Evolutionary conservation across 192 early-diverging fungal genomes (phyloP), one percentile per base, ranked within the genome.

Genomic region (Coemansia guatemalensis): DNA sequence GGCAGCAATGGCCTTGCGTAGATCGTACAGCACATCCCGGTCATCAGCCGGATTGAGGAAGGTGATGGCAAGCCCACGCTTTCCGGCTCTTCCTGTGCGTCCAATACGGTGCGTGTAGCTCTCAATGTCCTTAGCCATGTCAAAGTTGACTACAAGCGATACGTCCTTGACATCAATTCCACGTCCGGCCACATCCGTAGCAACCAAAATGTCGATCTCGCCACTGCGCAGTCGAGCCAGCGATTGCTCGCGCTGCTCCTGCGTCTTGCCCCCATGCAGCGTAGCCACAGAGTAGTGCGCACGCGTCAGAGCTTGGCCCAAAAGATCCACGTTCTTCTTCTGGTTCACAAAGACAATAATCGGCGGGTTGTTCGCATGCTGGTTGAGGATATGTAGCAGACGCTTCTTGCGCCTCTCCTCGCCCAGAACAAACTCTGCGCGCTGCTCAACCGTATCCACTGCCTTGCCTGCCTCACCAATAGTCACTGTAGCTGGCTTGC

Each of bases 131-230:
- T 96, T 97, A 47, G 95, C 90, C 96, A 99, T 99, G 63, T 98
- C 94, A 75, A 88, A 98, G 75, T 99, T 99, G 48, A 99, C 73
- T 5, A 99, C 97, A 52, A 98, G 73, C 4, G 93, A 94, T 20
- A 99, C 95, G 67, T 99, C 90, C 68, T 97, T 95, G 64, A 99
- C 87, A 82, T 99, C 97, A 69, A 99, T 96, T 85, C 97, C 97
- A 75, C 97, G 93, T 35, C 95, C 95, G 35, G 96, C 97, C 20
- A 99, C 97, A 82, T 99, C 96, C 0, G 96, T 99, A 11, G 97
- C 97, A 51, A 99, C 93, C 56, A 99, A 76, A 32, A 99, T 86
- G 53, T 93, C 93, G 44, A 87, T 91, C 22, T 84, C 75, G 20
- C 95, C 93, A 60, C 69, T 84, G 66, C 93, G 95, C 48, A 99